Evolutionary conservation across 768 basidiomycete genomes (phyloP).

Genomic region (Lactarius quietus): DNA sequence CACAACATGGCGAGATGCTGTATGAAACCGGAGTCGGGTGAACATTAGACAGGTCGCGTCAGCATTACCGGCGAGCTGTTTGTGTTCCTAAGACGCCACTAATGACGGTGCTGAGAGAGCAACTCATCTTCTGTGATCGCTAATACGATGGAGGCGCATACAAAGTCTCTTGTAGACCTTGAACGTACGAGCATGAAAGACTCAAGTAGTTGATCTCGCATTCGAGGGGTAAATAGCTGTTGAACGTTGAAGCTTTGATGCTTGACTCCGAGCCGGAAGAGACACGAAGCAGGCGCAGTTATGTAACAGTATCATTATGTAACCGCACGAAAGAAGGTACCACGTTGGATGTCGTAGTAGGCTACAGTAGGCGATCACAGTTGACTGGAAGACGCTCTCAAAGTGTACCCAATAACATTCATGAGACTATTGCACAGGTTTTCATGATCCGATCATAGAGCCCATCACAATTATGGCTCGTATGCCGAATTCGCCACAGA

Average conservation of each 20-base stretch:
- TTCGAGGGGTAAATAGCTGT: too few relatives aligned
- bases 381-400: background rate
- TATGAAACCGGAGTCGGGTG: background rate
- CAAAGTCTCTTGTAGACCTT: background rate
- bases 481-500: background rate
- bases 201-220: too few relatives aligned
- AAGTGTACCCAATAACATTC: background rate
- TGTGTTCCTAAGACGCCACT: background rate
- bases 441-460: background rate
- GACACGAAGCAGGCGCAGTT: too few relatives aligned
- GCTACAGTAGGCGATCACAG: background rate
- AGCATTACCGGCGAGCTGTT: background rate
- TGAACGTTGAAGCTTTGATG: too few relatives aligned
- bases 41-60: background rate
- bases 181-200: background rate
- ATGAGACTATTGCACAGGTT: background rate
- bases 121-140: background rate
- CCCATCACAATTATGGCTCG: background rate
- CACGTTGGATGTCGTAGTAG: too few relatives aligned
- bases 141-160: background rate
- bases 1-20: background rate
- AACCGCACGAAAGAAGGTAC: too few relatives aligned
- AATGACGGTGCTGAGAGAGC: background rate
- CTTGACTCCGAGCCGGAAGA: too few relatives aligned
- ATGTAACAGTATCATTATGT: background rate